Conservation (phyloP, 805 yeast species). For the Zygotorulaspora sp. region DNA sequence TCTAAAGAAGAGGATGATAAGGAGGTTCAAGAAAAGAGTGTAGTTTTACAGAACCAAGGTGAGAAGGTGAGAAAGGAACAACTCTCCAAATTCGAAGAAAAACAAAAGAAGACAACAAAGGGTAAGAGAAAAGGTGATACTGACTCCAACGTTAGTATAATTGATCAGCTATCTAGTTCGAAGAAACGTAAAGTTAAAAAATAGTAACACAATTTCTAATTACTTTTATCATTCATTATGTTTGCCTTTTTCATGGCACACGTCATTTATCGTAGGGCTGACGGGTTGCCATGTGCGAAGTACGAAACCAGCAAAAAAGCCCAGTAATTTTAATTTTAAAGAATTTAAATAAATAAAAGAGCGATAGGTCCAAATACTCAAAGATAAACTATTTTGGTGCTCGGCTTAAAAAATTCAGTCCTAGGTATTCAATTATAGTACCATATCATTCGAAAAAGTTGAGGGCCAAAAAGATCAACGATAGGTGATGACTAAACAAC, state of each 20-base stretch:
- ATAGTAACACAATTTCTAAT: not conserved
- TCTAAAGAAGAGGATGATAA: constrained; percentile 41
- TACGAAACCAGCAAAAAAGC: no score
- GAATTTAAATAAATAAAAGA: no score
- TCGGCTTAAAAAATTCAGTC: no score
- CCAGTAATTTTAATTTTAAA: no score
- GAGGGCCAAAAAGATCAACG: no score
- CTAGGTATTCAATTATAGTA: no score
- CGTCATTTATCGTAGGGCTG: no score
- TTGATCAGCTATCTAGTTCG: constrained; percentile 19
- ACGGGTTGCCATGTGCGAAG: no score
- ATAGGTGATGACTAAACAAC: constrained; percentile 11
- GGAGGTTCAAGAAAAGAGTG: constrained; percentile 48
- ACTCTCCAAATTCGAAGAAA: constrained; percentile 57
- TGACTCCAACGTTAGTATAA: constrained; percentile 16
- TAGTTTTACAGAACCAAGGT: constrained; percentile 55
- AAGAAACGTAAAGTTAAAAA: constrained; percentile 13
- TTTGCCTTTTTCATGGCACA: not conserved
- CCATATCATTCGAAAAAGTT: no score
- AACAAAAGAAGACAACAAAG: constrained; percentile 36
- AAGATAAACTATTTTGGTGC: no score
- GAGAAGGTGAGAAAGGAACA: constrained; percentile 67
- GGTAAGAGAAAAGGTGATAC: constrained; percentile 16
- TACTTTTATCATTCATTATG: not conserved
- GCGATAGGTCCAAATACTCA: no score